Evolutionary conservation across 371 early-diverging fungal species (phyloP).

Genomic region (Globomyces sp.): DNA sequence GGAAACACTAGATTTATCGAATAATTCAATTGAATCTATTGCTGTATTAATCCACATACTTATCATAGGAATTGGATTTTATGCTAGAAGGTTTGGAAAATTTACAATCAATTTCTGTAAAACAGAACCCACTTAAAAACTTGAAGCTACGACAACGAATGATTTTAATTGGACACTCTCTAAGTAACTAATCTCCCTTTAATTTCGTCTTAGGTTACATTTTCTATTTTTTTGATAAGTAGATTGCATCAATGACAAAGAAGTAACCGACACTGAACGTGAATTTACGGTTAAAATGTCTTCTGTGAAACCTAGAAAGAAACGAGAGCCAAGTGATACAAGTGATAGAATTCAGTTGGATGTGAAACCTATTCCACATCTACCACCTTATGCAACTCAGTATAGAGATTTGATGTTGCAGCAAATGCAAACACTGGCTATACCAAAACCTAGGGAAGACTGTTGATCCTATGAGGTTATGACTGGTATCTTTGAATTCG

Average conservation of each 20-base stretch:
- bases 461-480: neutral
- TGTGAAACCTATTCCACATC: constrained; percentile 37
- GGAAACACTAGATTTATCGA: too few species aligned
- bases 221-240: neutral
- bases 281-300: constrained; percentile 24
- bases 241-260: constrained; percentile 39
- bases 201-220: constrained; percentile 1
- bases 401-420: constrained; percentile 25
- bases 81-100: constrained; percentile 23
- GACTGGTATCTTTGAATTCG: constrained; percentile 2
- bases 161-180: constrained; percentile 19
- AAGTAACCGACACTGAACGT: constrained; percentile 34
- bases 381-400: constrained; percentile 49
- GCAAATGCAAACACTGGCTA: constrained; percentile 3
- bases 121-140: constrained; percentile 25
- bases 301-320: neutral
- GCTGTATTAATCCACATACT: constrained; percentile 17
- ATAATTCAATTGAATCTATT: too few species aligned
- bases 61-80: too few species aligned
- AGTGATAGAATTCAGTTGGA: neutral
- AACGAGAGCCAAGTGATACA: neutral
- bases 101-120: constrained; percentile 3
- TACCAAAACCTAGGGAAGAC: neutral
- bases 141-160: constrained; percentile 35
- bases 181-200: constrained; percentile 22